These are phyloP conservation scores for Metschnikowia hibisci DNA, from an alignment of 805 yeast species.

Conservation along the genomic window DNA sequence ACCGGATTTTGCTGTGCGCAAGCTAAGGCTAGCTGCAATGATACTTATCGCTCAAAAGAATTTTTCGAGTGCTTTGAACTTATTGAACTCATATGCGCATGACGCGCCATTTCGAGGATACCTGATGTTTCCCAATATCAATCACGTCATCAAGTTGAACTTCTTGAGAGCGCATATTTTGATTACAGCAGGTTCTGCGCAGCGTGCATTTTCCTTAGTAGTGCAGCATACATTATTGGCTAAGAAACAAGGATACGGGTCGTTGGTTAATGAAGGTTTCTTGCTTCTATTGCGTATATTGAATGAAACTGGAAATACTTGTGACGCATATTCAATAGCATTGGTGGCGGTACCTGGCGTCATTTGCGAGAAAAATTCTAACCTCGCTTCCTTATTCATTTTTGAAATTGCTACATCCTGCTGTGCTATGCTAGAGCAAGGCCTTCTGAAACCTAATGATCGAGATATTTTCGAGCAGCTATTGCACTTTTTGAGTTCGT, in stretches of 20 bases:
- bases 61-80: slow-evolving; percentile 15
- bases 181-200: slow-evolving; percentile 39
- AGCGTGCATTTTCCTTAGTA: slow-evolving; percentile 48
- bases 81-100: background rate
- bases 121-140: slow-evolving; percentile 25
- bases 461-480: slow-evolving; percentile 25
- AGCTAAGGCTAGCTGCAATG: slow-evolving; percentile 7
- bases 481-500: slow-evolving; percentile 36
- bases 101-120: background rate
- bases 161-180: slow-evolving; percentile 46
- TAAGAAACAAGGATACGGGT: slow-evolving; percentile 41
- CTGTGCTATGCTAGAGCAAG: slow-evolving; percentile 14
- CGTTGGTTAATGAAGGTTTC: slow-evolving; percentile 45
- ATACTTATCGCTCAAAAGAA: slow-evolving; percentile 20
- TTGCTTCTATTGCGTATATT: slow-evolving; percentile 45
- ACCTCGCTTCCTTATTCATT: slow-evolving; percentile 33
- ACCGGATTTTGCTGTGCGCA: slow-evolving; percentile 6
- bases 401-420: slow-evolving; percentile 30
- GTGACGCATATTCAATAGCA: slow-evolving; percentile 44
- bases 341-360: slow-evolving; percentile 42
- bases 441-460: slow-evolving; percentile 6
- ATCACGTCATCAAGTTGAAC: slow-evolving; percentile 45
- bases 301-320: slow-evolving; percentile 34
- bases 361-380: slow-evolving; percentile 37
- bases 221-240: slow-evolving; percentile 49